Evolutionary conservation across 768 basidiomycete genomes (phyloP), one percentile per base, ranked within the genome.

Genomic region (Filobasidium wieringae): DNA sequence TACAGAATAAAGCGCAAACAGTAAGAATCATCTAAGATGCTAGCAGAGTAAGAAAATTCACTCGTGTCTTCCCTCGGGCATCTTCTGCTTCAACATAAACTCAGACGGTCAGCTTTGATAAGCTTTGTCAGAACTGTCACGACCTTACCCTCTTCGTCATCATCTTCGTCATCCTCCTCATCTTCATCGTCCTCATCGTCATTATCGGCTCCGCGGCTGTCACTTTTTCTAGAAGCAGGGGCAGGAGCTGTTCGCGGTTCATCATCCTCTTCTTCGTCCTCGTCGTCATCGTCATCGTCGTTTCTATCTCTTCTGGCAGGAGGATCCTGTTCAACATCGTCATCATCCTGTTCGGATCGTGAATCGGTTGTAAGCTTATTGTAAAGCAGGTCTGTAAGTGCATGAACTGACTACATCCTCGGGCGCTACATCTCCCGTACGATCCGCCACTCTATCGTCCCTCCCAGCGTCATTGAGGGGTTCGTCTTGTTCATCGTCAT

Each of bases 1-100:
- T 85, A 84, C 59, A 83, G 81, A 19, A 51, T 4, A 26, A 50
- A 33, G 40, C 22, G 27, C n/a, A 54, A 49, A 30, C 40, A 33
- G 31, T 31, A 7, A 27, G 17, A 29, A 57, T 29, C 11, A 14
- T 39, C 15, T 22, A 8, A 32, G 22, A 57, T 40, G 29, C 32
- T 29, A 19, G 11, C 17, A 33, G 31, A 26, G 1, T 31, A 30
- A 4, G 14, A 15, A 34, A 33, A 51, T 41, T 57, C 39, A 64
- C 57, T 58, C n/a, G 68, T 63, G 7, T 66, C 65, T 26, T 67
- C 12, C 39, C 53, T 31, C 33, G 14, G 27, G 34, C 53, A 24
- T 64, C 61, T 55, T 33, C 12, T 33, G 19, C 49, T 27, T 40
- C 41, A 34, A n/a, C 36, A 8, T 24, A 39, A n/a, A 15, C 37